A percentile compares a stretch with the other conserved stretches of the same genome.
phyloP scores from a whole-genome alignment of 2,329 filamentous ascomycete species.

The Fusarium clavum region DNA sequence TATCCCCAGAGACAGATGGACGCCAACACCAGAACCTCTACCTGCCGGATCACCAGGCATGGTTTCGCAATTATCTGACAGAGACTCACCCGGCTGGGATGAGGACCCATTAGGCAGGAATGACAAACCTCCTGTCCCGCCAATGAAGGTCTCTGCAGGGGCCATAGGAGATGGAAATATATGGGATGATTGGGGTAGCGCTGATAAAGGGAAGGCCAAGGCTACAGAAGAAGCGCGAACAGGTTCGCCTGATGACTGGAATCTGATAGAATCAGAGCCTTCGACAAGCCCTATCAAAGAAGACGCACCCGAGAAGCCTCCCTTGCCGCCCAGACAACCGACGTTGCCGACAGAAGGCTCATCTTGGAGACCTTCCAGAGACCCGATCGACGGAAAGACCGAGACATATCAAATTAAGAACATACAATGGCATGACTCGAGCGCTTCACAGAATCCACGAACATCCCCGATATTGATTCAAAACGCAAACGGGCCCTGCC shows the following conservation, averaged over 20 bases:
- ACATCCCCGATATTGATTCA: conserved; percentile 91
- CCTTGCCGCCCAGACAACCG: conserved; percentile 54
- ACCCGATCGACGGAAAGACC: conserved; percentile 59
- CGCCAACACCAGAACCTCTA: conserved; percentile 46
- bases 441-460: conserved; percentile 69
- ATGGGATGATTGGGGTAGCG: conserved; percentile 61
- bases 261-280: conserved; percentile 60
- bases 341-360: conserved; percentile 43
- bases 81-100: conserved; percentile 55
- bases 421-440: conserved; percentile 82
- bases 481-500: conserved; percentile 94
- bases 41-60: conserved; percentile 49
- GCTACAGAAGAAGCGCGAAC: conserved; percentile 40
- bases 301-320: conserved; percentile 45
- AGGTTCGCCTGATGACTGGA: conserved; percentile 60
- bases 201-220: conserved; percentile 58
- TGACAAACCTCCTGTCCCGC: conserved; percentile 39
- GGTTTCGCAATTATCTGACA: conserved; percentile 54
- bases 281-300: conserved; percentile 34
- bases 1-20: conserved; percentile 47
- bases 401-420: conserved; percentile 96
- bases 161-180: conserved; percentile 58
- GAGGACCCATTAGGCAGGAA: conserved; percentile 49
- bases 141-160: conserved; percentile 49
- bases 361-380: conserved; percentile 55